These are phyloP conservation scores for Cladosporium halotolerans DNA, from an alignment of 2,329 filamentous ascomycete genomes.

Conservation along the genomic window DNA sequence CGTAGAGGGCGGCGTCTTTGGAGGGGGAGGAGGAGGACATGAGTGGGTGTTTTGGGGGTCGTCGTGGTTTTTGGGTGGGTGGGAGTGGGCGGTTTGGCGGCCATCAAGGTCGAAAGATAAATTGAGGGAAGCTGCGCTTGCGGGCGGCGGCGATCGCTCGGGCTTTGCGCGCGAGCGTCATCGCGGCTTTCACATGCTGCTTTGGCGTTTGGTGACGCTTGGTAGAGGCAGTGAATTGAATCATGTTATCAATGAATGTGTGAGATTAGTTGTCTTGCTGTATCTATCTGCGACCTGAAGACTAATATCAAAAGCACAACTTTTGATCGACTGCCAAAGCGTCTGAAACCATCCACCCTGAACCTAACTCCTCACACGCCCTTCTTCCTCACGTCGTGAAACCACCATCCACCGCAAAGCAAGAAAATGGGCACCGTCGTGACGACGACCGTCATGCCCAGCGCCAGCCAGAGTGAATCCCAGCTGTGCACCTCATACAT, in stretches of 20 bases:
- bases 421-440: neutral
- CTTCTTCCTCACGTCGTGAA: neutral
- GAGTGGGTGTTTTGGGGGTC: neutral
- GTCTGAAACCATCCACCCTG: too few species aligned
- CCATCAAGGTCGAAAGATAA: conserved; percentile 1
- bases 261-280: too few species aligned
- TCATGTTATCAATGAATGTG: too few species aligned
- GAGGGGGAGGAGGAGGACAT: conserved; percentile 14
- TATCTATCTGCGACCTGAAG: too few species aligned
- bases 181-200: too few species aligned
- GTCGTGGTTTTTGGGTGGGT: too few species aligned
- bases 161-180: too few species aligned
- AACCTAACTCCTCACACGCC: neutral
- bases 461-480: conserved; percentile 9
- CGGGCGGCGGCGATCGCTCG: too few species aligned
- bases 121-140: too few species aligned
- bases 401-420: neutral
- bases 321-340: too few species aligned
- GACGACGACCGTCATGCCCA: neutral
- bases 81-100: neutral
- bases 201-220: too few species aligned
- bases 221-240: neutral
- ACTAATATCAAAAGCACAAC: too few species aligned
- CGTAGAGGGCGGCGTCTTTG: conserved; percentile 67
- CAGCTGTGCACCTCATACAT: conserved; percentile 18